phyloP scores from a whole-genome alignment of 2,329 filamentous ascomycete genomes.

The Diatrype stigma region DNA sequence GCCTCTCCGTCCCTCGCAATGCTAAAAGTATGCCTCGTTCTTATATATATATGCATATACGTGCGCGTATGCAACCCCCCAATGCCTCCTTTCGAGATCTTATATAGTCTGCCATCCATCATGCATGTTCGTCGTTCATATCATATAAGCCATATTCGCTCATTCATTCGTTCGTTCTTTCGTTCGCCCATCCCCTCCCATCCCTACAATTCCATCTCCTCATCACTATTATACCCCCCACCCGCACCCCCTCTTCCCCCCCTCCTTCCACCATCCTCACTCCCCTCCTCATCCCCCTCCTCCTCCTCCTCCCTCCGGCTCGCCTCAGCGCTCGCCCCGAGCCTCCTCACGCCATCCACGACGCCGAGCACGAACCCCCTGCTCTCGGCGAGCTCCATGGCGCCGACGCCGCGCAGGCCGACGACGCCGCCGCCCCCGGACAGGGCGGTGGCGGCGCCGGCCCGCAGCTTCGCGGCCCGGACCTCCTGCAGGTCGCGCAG shows the following conservation, averaged over 20 bases:
- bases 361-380: slow-evolving; percentile 80
- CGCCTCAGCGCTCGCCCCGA: slow-evolving; percentile 77
- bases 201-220: slow-evolving; percentile 37
- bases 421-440: slow-evolving; percentile 71
- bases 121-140: no score
- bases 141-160: not conserved
- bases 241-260: slow-evolving; percentile 48
- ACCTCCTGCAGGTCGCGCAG: slow-evolving; percentile 82
- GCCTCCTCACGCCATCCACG: slow-evolving; percentile 80
- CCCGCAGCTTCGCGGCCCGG: slow-evolving; percentile 81
- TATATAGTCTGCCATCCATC: no score
- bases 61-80: no score
- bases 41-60: no score
- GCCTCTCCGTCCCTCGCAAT: no score
- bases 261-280: slow-evolving; percentile 37
- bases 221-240: slow-evolving; percentile 61
- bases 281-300: slow-evolving; percentile 49
- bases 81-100: no score
- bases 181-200: not conserved
- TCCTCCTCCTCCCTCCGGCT: slow-evolving; percentile 64
- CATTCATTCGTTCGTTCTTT: not conserved
- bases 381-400: slow-evolving; percentile 88
- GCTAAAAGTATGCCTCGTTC: no score
- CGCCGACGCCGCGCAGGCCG: slow-evolving; percentile 70
- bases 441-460: slow-evolving; percentile 66